Evolutionary conservation across 768 basidiomycete species (phyloP), one percentile per base, ranked within the genome.

Genomic region (Harrya chromipes): DNA sequence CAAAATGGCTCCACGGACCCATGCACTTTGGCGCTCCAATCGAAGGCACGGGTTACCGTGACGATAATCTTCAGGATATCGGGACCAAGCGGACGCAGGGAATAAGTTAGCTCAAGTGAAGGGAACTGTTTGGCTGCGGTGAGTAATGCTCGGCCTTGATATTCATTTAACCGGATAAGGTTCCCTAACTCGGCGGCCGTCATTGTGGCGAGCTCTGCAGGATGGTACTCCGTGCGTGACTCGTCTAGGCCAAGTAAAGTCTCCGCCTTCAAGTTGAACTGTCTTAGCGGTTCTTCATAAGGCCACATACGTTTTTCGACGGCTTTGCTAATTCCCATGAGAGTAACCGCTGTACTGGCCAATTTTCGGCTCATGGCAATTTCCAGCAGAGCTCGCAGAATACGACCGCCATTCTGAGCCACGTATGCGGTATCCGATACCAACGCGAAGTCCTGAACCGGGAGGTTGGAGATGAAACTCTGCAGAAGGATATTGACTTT

Each of bases 401-500:
- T 98, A 52, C 97, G 88, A 16, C 88, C 94, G 14, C 86, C 90
- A 60, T 98, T 99, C 64, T 97, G 94, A 20, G 94, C 90, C 36
- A 84, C 91, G 63, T 95, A 99, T 2, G 86, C 91, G 62, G 83
- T 87, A 63, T 99, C 97, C 1, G 97, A 98, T 7, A 98, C 86
- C 50, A 99, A 74, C 9, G 97, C 97, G 60, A 97, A 99, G 69
- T 99, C 97, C 52, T 97, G 88, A 13, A 97, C 73, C n/a, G 74
- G 72, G 38, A 81, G 76, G 40, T 79, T 72, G 33, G 93, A 97
- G 54, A 99, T 92, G 67, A 81, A 90, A 1, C 82, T 87, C 70
- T 99, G 97, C 19, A 99, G 74, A 16, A 98, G 77, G 53, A 98
- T 90, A 66, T 97, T 98, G 70, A 94, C 93, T 72, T 99, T 99